Percentiles rank a stretch among this genome's conserved stretches.
These are phyloP conservation scores for Alternaria atra DNA, from an alignment of 2,329 filamentous ascomycete genomes.

Conservation along the genomic window DNA sequence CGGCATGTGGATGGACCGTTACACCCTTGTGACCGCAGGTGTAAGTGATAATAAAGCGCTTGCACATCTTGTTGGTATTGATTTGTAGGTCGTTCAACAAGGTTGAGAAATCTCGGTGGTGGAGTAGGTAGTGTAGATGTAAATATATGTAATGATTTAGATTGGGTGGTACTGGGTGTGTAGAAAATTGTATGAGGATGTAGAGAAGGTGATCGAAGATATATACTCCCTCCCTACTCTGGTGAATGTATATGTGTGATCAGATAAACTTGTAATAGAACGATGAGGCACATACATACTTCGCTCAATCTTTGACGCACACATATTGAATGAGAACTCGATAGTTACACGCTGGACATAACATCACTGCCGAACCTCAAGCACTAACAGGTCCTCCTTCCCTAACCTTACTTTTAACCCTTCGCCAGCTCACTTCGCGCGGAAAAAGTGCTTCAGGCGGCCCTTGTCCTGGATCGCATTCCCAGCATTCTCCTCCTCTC, in stretches of 20 bases:
- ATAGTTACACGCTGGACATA: not conserved
- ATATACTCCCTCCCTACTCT: not conserved
- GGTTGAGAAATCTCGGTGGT: not conserved
- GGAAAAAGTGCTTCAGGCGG: constrained; percentile 34
- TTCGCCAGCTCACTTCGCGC: constrained; percentile 28
- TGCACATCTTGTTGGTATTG: not conserved
- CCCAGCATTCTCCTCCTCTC: constrained; percentile 35
- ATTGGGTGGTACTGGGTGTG: not conserved
- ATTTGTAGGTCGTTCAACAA: not conserved
- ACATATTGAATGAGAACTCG: not conserved
- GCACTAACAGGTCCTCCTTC: constrained; percentile 8
- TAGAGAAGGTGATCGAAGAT: not conserved
- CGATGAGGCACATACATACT: not conserved
- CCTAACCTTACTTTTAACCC: constrained; percentile 14
- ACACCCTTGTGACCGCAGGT: not conserved
- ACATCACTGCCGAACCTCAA: not conserved
- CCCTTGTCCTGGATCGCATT: constrained; percentile 32
- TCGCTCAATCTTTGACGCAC: not conserved
- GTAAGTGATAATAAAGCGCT: not conserved
- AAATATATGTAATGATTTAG: not conserved
- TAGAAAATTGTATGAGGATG: not conserved
- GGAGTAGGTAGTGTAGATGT: not conserved
- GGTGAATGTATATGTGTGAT: not conserved
- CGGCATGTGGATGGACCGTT: not conserved
- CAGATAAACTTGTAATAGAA: not conserved